These are phyloP conservation scores for Lepidium africanum DNA, from an alignment of 345 rosid species.

Conservation along the genomic window DNA sequence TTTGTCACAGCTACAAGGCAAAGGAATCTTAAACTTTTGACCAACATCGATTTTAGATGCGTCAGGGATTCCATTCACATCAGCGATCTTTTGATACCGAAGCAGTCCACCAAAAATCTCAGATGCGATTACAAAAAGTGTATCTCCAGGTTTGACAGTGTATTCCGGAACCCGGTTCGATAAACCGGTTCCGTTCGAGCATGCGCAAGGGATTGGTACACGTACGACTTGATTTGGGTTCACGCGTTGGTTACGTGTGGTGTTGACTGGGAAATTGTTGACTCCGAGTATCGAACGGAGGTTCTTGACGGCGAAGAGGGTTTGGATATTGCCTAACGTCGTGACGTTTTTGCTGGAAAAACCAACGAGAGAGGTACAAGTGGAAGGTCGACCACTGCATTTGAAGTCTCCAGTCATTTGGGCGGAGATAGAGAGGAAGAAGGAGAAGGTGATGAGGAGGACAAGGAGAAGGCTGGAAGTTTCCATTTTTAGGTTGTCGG, in stretches of 20 bases:
- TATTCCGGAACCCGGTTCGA: constrained; percentile 39
- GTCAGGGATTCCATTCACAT: constrained; percentile 25
- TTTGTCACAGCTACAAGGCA: constrained; percentile 62
- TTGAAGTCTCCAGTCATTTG: constrained; percentile 37
- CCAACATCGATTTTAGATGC: constrained; percentile 16
- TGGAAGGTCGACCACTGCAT: constrained; percentile 31
- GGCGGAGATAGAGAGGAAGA: constrained; percentile 24
- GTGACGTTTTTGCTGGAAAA: constrained; percentile 44
- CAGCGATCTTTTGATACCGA: constrained; percentile 24
- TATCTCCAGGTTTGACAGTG: constrained; percentile 36
- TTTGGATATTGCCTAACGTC: constrained; percentile 32
- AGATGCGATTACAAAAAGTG: constrained; percentile 33
- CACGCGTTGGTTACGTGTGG: constrained; percentile 12
- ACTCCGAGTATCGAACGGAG: constrained; percentile 46
- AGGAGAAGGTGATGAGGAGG: background rate
- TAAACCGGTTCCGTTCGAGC: constrained; percentile 48
- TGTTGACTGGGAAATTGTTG: constrained; percentile 39
- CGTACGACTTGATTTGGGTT: constrained; percentile 20
- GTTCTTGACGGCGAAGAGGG: constrained; percentile 42
- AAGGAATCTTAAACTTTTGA: constrained; percentile 46
- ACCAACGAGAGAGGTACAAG: constrained; percentile 47
- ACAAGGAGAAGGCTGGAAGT: constrained; percentile 10
- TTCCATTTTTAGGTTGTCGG: constrained; percentile 4
- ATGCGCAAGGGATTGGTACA: constrained; percentile 56
- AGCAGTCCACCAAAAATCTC: constrained; percentile 30